Conservation (phyloP, 352 stramenopile genomes). For the Globisporangium spiculum region DNA sequence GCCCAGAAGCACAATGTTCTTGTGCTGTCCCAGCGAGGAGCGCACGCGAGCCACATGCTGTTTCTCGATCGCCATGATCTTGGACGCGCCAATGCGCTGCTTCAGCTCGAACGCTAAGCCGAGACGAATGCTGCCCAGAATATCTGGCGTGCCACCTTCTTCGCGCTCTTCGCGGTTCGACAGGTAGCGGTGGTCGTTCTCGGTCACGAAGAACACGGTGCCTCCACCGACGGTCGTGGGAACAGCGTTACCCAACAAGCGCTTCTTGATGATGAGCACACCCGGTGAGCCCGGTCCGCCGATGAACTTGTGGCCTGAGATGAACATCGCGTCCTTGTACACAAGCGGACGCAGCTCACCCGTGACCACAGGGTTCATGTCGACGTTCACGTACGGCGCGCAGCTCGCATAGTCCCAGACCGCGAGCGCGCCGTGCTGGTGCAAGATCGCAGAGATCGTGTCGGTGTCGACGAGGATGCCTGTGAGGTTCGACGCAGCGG, state of each 20-base stretch:
- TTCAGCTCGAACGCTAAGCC: slow-evolving; percentile 93
- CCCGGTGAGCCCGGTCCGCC: slow-evolving; percentile 91
- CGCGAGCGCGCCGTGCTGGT: slow-evolving; percentile 89
- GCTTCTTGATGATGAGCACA: slow-evolving; percentile 93
- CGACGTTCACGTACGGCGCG: slow-evolving; percentile 90
- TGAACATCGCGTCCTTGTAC: slow-evolving; percentile 94
- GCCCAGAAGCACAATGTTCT: slow-evolving; percentile 89
- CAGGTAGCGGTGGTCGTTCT: slow-evolving; percentile 56
- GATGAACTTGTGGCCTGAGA: slow-evolving; percentile 96
- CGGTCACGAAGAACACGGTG: slow-evolving; percentile 57
- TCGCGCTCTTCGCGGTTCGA: slow-evolving; percentile 88
- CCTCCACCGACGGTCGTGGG: slow-evolving; percentile 51
- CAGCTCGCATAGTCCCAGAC: slow-evolving; percentile 96
- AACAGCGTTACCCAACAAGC: slow-evolving; percentile 50
- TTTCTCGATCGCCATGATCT: slow-evolving; percentile 57
- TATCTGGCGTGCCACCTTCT: slow-evolving; percentile 95
- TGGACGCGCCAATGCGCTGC: slow-evolving; percentile 41
- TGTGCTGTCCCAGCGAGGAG: slow-evolving; percentile 39
- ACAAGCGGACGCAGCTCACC: slow-evolving; percentile 17
- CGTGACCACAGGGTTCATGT: slow-evolving; percentile 93
- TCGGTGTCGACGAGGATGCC: slow-evolving; percentile 90
- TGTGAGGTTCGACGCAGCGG: slow-evolving; percentile 95
- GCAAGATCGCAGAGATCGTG: slow-evolving; percentile 85
- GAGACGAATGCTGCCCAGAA: slow-evolving; percentile 91
- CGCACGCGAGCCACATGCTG: slow-evolving; percentile 37